A percentile compares a stretch with the other conserved stretches of the same genome.
Conservation (phyloP, 306 rosid genomes). For the Geum urbanum region DNA sequence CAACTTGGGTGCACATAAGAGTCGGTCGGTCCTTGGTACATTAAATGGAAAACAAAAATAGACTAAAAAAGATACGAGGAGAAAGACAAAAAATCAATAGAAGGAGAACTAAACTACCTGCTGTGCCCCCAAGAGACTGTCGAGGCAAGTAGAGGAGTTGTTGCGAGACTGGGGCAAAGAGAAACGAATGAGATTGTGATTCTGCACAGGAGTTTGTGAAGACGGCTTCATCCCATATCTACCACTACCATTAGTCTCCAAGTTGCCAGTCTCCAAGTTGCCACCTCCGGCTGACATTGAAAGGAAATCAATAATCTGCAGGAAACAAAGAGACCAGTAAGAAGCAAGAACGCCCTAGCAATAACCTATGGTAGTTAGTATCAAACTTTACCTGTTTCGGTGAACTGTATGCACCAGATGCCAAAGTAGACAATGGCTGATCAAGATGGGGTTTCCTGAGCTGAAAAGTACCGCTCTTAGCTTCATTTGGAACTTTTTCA, state of each 20-base stretch:
- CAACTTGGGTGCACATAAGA: not conserved
- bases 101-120: conserved; percentile 46
- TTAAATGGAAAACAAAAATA: not conserved
- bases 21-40: not conserved
- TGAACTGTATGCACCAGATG: conserved; percentile 24
- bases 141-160: conserved; percentile 40
- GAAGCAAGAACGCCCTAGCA: conserved; percentile 24
- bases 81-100: not conserved
- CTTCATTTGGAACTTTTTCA: conserved; percentile 27
- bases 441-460: conserved; percentile 33
- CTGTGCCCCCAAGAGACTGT: conserved; percentile 37
- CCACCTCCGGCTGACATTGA: conserved; percentile 48
- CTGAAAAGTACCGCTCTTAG: conserved; percentile 33
- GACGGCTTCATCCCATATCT: conserved; percentile 37
- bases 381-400: conserved; percentile 52
- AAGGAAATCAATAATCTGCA: conserved; percentile 63
- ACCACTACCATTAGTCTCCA: conserved; percentile 35
- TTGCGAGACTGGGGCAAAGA: conserved; percentile 40
- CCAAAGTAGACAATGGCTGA: conserved; percentile 23
- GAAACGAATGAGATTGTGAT: conserved; percentile 34
- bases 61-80: not conserved
- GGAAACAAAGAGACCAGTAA: conserved; percentile 26
- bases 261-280: conserved; percentile 38
- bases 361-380: conserved; percentile 15
- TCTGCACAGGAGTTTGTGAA: conserved; percentile 41